Evolutionary conservation across 805 yeast genomes (phyloP), one percentile per base, ranked within the genome.

Genomic region (Hemisphaericaspora nanyangensis): DNA sequence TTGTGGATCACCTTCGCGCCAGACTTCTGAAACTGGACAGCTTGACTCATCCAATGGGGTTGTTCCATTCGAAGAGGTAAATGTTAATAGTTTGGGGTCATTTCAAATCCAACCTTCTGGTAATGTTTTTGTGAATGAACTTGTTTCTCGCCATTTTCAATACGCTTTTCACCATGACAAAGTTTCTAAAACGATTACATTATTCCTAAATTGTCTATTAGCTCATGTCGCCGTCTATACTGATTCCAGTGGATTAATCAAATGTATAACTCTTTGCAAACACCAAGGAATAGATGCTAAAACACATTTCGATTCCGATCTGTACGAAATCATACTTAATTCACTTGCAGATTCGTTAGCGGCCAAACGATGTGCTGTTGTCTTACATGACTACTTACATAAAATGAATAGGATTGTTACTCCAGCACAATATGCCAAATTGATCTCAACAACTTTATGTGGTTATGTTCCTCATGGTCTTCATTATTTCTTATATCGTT

Each of bases 151-250:
- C n/a, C n/a, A n/a, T n/a, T n/a, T n/a, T n/a, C n/a, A 44, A 12
- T 61, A 62, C 40, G 35, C 55, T 17, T 17, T 29, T 6, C 31
- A 37, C 18, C 34, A 47, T n/a, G n/a, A n/a, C n/a, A n/a, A n/a
- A n/a, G n/a, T 44, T 6, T 7, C 22, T 2, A 42, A 47, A 30
- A 54, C 64, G 11, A 43, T 55, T 11, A 51, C 55, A 7, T 34
- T 56, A 15, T 65, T 68, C 39, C 39, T 68, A 20, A 65, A 65
- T 40, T 65, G 72, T 39, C 19, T 66, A 2, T 46, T 69, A 26
- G 57, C 61, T 43, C 72, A 67, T 45, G 43, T 66, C 17, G 52
- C 51, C 24, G 35, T 57, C 15, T 55, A 58, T 46, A 69, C 64
- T 37, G 67, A 67, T 45, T 58, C 59, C 33, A 48, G 66, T 2